Base-by-base conservation (phyloP, 495 filamentous ascomycete genomes). In the Penicillium crystallinum region DNA sequence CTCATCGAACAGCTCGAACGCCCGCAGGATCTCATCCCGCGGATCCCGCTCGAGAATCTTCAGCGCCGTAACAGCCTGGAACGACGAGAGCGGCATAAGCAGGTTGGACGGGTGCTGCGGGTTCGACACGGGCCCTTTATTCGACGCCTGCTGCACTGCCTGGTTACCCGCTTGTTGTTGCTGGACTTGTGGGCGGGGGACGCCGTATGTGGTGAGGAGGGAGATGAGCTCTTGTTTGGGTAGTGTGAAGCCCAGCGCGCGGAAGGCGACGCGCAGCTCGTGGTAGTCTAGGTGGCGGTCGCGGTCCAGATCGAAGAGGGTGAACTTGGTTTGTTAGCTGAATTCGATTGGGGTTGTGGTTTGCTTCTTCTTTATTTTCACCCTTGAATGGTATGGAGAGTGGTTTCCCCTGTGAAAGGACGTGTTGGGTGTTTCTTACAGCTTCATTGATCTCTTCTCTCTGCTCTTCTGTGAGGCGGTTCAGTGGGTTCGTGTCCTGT, bases 221-320 rank as follows among this genome's bases (percentile, higher is more conserved):
- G 74, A 68, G 59, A 90, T 81, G 45, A 95, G 86, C 63, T 95
- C 90, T 58, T 82, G 68, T 71, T 95, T 95, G 23, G 87, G 81
- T 37, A 90, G 80, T 47, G 90, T 91, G 79, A 97, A 97, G 58
- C 92, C 92, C 14, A 97, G 84, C 6, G 92, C 92, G 73, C 95
- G 93, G 66, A 97, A 89, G 53, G 93, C 90, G 76, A 97, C 95
- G 75, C 93, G 91, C 67, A 97, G 88, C 70, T 97, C 92, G 70
- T 96, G 91, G 81, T 96, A 97, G 70, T 96, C 91, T 57, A 97
- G 90, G 61, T 88, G 81, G 46, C 83, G 80, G 76, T 97, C 91
- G 72, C 92, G 91, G 79, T 97, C 93, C 52, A 96, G 87, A 71
- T 97, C 92, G 77, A 97, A 97, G 66, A 97, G 87, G 48, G 82